Evolutionary conservation across 306 rosid genomes (phyloP).

Genomic region (Gynostemma pentaphyllum): DNA sequence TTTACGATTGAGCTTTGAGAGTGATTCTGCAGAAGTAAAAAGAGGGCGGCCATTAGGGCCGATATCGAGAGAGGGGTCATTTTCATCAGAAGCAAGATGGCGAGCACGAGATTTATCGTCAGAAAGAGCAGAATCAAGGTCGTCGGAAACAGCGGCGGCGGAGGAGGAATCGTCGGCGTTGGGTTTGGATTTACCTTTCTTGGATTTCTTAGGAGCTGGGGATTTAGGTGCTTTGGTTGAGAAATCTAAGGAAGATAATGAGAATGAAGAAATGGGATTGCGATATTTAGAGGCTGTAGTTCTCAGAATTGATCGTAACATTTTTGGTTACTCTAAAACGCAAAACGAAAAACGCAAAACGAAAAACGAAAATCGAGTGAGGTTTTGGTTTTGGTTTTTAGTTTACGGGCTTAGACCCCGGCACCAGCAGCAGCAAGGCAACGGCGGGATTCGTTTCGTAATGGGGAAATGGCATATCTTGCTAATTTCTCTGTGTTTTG

Average conservation of each 20-base stretch:
- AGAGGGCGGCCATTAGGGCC: constrained; percentile 64
- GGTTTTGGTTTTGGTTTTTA: constrained; percentile 37
- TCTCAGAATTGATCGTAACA: constrained; percentile 43
- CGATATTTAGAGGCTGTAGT: constrained; percentile 25
- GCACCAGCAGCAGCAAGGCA: too few species aligned
- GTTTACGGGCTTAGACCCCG: too few species aligned
- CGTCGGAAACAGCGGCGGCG: constrained; percentile 5
- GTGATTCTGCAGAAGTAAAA: constrained; percentile 45
- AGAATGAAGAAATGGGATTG: constrained; percentile 13
- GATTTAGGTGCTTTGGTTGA: constrained; percentile 34
- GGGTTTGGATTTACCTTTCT: constrained; percentile 22
- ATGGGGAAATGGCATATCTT: neutral
- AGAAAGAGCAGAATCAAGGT: constrained; percentile 27
- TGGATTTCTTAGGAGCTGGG: constrained; percentile 14
- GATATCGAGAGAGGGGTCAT: constrained; percentile 50
- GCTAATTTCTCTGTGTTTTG: neutral
- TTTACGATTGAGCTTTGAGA: constrained; percentile 41
- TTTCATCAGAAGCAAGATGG: constrained; percentile 55
- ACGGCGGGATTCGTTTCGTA: too few species aligned
- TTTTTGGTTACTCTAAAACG: constrained; percentile 11
- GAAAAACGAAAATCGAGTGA: neutral
- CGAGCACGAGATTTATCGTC: constrained; percentile 51
- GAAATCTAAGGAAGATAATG: constrained; percentile 17
- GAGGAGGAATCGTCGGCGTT: constrained; percentile 18
- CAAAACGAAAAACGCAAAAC: neutral